A percentile compares a stretch with the other conserved stretches of the same genome.
Conservation (phyloP, 192 early-diverging fungal species). For the Coemansia sp. region DNA sequence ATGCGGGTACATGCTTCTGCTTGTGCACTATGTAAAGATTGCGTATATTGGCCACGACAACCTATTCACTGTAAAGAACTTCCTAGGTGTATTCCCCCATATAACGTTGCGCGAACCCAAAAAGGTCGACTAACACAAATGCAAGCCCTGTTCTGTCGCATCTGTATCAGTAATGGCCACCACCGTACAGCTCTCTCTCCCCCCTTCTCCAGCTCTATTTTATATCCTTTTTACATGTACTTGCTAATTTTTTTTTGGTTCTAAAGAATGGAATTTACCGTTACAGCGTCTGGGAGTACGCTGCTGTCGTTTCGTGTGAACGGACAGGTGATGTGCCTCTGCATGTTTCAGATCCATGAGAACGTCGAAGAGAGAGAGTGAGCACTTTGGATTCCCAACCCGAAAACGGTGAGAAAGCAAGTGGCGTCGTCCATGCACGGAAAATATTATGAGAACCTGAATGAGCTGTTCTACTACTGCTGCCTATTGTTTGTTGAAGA, state of each 20-base stretch:
- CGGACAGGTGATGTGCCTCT: neutral
- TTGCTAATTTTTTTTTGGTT: conserved; percentile 2
- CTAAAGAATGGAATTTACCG: no score
- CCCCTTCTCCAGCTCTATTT: neutral
- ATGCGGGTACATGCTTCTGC: conserved; percentile 45
- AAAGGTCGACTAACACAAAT: conserved; percentile 28
- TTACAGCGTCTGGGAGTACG: neutral
- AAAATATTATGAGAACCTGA: neutral
- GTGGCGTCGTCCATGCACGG: neutral
- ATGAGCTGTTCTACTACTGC: neutral
- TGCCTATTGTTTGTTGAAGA: neutral
- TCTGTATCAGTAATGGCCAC: neutral
- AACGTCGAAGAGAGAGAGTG: neutral
- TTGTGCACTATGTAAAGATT: conserved; percentile 44
- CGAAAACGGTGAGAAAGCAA: neutral
- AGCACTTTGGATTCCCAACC: neutral
- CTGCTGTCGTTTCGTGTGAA: neutral
- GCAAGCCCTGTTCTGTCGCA: neutral
- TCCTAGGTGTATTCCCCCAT: conserved; percentile 33
- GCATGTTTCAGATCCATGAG: neutral
- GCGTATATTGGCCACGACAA: conserved; percentile 41
- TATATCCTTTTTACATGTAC: conserved; percentile 5
- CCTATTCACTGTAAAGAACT: conserved; percentile 33
- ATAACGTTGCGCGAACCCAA: conserved; percentile 29
- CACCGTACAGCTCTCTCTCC: neutral